Evolutionary conservation across 176 grass and related monocot species (phyloP).

Genomic region (Oryza brachyantha): DNA sequence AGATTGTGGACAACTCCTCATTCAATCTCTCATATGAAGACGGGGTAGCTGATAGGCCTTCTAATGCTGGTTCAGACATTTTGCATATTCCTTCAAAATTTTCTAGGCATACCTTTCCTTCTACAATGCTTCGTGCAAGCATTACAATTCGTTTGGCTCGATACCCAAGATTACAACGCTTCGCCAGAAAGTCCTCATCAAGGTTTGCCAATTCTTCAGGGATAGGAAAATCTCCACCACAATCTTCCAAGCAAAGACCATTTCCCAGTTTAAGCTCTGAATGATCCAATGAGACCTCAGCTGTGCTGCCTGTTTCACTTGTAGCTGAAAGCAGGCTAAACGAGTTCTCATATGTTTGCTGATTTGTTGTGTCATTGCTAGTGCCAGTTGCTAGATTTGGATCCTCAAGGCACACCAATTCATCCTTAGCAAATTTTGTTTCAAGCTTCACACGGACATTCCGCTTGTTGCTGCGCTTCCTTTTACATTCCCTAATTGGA

Average conservation of each 20-base stretch:
- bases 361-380: neutral
- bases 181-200: slow-evolving; percentile 44
- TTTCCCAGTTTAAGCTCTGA: neutral
- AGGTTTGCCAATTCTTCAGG: slow-evolving; percentile 57
- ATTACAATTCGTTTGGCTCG: slow-evolving; percentile 56
- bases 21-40: slow-evolving; percentile 46
- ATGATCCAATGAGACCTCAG: slow-evolving; percentile 2
- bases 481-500: slow-evolving; percentile 47
- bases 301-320: slow-evolving; percentile 18
- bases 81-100: slow-evolving; percentile 50
- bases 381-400: neutral
- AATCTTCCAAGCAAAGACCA: neutral
- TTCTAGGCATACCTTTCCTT: slow-evolving; percentile 43
- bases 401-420: slow-evolving; percentile 1
- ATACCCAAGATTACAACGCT: slow-evolving; percentile 66
- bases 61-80: slow-evolving; percentile 13
- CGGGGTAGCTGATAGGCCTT: slow-evolving; percentile 28
- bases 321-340: neutral
- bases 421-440: slow-evolving; percentile 40
- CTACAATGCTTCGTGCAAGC: slow-evolving; percentile 56
- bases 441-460: slow-evolving; percentile 39
- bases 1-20: slow-evolving; percentile 42
- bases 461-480: slow-evolving; percentile 31
- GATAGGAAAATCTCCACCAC: slow-evolving; percentile 58
- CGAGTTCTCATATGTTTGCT: neutral